These are phyloP conservation scores for Penstemon barbatus DNA, from an alignment of 257 asterid genomes.

Conservation along the genomic window DNA sequence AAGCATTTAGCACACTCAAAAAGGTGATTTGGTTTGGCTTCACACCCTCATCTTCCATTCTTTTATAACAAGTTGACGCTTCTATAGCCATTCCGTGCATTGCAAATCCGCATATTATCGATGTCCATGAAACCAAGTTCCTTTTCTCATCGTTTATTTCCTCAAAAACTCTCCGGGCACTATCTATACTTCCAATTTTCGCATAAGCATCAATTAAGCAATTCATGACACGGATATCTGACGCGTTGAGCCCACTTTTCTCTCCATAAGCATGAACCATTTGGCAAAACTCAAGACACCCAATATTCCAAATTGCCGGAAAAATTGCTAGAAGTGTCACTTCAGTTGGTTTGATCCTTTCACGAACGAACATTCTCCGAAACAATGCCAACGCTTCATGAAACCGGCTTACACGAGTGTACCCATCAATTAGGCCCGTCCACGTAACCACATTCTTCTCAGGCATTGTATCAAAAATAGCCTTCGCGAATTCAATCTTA, in stretches of 20 bases:
- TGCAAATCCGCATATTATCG: slow-evolving; percentile 66
- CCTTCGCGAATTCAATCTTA: slow-evolving; percentile 46
- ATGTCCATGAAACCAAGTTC: slow-evolving; percentile 76
- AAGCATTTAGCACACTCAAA: slow-evolving; percentile 57
- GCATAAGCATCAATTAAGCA: slow-evolving; percentile 72
- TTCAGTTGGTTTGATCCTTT: slow-evolving; percentile 55
- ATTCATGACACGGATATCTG: slow-evolving; percentile 63
- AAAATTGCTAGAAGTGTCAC: slow-evolving; percentile 65
- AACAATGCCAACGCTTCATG: slow-evolving; percentile 55
- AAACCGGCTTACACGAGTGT: slow-evolving; percentile 45
- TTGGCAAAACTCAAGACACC: slow-evolving; percentile 51
- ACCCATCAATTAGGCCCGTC: slow-evolving; percentile 79
- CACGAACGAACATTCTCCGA: slow-evolving; percentile 46
- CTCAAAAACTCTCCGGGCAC: slow-evolving; percentile 47
- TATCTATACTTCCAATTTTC: slow-evolving; percentile 54
- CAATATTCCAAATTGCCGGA: slow-evolving; percentile 68
- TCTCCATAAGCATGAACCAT: slow-evolving; percentile 58
- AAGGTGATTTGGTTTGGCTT: slow-evolving; percentile 62
- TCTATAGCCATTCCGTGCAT: slow-evolving; percentile 75
- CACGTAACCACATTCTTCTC: slow-evolving; percentile 68
- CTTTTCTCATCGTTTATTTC: slow-evolving; percentile 42
- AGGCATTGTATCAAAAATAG: slow-evolving; percentile 56
- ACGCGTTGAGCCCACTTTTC: slow-evolving; percentile 48
- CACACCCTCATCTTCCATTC: slow-evolving; percentile 46
- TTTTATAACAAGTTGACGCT: slow-evolving; percentile 48